Percentiles rank a stretch among this genome's conserved stretches.
Evolutionary conservation across 2,329 filamentous ascomycete genomes (phyloP).

Genomic region (Pestalotiopsis sp.): DNA sequence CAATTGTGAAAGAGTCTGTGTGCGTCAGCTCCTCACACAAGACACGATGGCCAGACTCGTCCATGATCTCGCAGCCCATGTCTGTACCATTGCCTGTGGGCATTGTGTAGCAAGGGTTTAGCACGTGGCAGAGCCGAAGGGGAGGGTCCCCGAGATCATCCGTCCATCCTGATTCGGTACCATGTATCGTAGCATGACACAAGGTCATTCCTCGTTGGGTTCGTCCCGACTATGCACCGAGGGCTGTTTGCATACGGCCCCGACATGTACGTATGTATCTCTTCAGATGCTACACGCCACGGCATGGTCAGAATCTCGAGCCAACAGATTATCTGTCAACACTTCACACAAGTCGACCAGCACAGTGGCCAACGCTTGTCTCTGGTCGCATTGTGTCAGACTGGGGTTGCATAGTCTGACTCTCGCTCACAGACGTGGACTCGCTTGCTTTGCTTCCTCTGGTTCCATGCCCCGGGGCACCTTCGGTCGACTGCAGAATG

Average conservation of each 20-base stretch:
- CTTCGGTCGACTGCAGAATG: conserved; percentile 8
- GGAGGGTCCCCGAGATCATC: neutral
- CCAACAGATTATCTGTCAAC: neutral
- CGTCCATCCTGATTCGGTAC: neutral
- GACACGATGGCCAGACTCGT: conserved; percentile 1
- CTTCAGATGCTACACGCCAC: neutral
- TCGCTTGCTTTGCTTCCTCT: conserved; percentile 1
- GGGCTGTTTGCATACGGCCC: neutral
- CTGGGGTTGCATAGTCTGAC: neutral
- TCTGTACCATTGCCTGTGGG: neutral
- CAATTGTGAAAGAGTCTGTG: neutral
- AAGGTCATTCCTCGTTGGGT: neutral
- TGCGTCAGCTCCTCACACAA: neutral
- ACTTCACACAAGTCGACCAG: neutral
- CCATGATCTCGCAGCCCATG: neutral
- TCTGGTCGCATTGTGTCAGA: neutral
- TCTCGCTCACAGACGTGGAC: neutral
- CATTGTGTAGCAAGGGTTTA: neutral
- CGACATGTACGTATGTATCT: neutral
- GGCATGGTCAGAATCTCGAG: neutral
- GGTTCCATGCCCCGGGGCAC: neutral
- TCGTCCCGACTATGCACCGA: neutral
- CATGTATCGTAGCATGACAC: neutral
- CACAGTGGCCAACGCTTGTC: neutral
- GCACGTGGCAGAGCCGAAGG: conserved; percentile 4